phyloP scores from a whole-genome alignment of 768 basidiomycete genomes.

The Chalciporus sphaerocephalus region DNA sequence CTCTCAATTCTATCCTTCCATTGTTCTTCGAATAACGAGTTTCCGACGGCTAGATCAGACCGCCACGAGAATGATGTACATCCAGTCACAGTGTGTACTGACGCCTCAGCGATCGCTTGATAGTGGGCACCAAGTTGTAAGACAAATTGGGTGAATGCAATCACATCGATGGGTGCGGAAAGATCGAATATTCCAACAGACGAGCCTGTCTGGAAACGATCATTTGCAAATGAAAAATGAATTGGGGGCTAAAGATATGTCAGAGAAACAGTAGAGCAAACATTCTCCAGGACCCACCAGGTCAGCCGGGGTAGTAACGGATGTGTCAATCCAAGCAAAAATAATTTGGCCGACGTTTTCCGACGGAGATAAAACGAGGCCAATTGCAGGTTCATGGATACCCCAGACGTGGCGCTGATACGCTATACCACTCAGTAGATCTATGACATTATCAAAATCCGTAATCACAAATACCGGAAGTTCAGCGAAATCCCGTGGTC shows the following conservation, averaged over 20 bases:
- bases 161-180: neutral
- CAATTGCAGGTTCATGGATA: constrained; percentile 2
- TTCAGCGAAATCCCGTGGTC: neutral
- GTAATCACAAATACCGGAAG: constrained; percentile 4
- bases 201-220: neutral
- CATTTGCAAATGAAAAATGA: neutral
- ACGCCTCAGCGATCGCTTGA: neutral
- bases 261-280: neutral
- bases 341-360: neutral
- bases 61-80: neutral
- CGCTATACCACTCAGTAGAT: neutral
- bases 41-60: neutral
- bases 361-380: neutral
- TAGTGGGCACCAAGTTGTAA: neutral
- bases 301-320: too few species aligned
- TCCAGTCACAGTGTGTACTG: neutral
- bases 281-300: too few species aligned
- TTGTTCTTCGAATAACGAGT: neutral
- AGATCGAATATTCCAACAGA: neutral
- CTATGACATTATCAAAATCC: neutral
- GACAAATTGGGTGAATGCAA: neutral
- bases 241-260: neutral
- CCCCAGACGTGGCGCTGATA: constrained; percentile 5
- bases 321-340: neutral
- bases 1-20: neutral